Evolutionary conservation across 164 flowering plant genomes (phyloP).

Genomic region (Piper longum): DNA sequence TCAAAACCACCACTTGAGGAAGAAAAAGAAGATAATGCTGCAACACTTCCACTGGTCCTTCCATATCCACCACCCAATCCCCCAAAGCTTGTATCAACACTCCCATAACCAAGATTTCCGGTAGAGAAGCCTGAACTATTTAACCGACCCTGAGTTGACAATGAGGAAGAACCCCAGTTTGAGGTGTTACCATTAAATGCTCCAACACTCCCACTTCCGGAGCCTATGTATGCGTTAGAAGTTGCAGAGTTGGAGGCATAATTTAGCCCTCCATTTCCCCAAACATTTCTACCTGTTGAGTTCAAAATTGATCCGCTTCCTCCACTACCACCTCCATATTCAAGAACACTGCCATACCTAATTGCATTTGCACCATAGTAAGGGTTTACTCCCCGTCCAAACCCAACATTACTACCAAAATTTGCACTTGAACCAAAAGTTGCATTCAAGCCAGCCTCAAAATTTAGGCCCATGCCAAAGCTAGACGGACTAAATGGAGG

Average conservation of each 20-base stretch:
- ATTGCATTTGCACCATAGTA: slow-evolving; percentile 32
- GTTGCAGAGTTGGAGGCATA: slow-evolving; percentile 33
- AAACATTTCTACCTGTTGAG: slow-evolving; percentile 43
- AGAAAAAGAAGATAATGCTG: slow-evolving; percentile 21
- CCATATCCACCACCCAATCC: slow-evolving; percentile 42
- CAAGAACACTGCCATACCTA: slow-evolving; percentile 38
- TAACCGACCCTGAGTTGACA: slow-evolving; percentile 41
- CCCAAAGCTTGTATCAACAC: slow-evolving; percentile 31
- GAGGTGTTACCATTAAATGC: slow-evolving; percentile 29
- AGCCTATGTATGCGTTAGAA: slow-evolving; percentile 36
- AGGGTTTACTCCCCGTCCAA: slow-evolving; percentile 40
- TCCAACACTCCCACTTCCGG: slow-evolving; percentile 41
- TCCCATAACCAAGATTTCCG: slow-evolving; percentile 43
- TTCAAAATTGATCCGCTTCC: slow-evolving; percentile 52
- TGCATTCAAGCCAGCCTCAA: slow-evolving; percentile 37
- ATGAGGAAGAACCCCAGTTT: slow-evolving; percentile 42
- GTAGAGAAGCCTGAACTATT: slow-evolving; percentile 20
- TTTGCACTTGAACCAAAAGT: slow-evolving; percentile 28
- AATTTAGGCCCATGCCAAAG: slow-evolving; percentile 38
- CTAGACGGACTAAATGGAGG: slow-evolving; percentile 37
- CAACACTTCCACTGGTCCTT: slow-evolving; percentile 34
- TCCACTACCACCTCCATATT: slow-evolving; percentile 47
- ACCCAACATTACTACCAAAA: slow-evolving; percentile 24
- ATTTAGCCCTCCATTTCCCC: slow-evolving; percentile 65
- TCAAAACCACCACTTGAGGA: slow-evolving; percentile 43